These are phyloP conservation scores for Nigrospora osmanthi DNA, from an alignment of 2,329 filamentous ascomycete species.

Conservation along the genomic window DNA sequence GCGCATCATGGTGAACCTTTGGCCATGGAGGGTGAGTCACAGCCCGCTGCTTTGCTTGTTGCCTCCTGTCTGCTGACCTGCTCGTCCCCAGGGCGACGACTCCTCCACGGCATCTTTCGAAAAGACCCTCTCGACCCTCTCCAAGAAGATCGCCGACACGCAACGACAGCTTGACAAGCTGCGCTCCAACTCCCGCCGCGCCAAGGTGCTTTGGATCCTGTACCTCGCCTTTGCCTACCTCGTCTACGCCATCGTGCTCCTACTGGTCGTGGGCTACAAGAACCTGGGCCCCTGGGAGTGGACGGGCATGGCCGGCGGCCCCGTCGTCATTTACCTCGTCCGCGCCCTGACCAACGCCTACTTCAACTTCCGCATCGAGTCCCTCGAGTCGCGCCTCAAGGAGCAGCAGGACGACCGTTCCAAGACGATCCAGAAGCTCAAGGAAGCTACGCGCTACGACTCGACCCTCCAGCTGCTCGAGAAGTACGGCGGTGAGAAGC, in stretches of 20 bases:
- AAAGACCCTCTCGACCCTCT: conserved; percentile 76
- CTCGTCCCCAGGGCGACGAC: conserved; percentile 54
- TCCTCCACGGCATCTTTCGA: conserved; percentile 88
- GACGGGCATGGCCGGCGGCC: conserved; percentile 68
- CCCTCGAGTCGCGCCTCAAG: conserved; percentile 61
- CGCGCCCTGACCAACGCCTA: conserved; percentile 59
- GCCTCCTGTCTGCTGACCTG: not conserved
- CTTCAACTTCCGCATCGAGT: conserved; percentile 76
- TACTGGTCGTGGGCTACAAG: conserved; percentile 76
- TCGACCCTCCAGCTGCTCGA: conserved; percentile 88
- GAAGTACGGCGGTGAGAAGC: conserved; percentile 68
- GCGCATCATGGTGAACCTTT: conserved; percentile 68
- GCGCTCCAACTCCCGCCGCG: conserved; percentile 65
- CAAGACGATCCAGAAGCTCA: conserved; percentile 87
- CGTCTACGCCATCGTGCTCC: conserved; percentile 72
- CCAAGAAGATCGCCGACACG: conserved; percentile 71
- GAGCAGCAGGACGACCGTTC: conserved; percentile 71
- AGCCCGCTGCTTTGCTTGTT: not conserved
- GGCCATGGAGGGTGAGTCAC: conserved; percentile 68
- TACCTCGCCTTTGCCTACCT: conserved; percentile 90
- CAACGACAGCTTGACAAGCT: conserved; percentile 67
- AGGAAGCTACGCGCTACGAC: conserved; percentile 91
- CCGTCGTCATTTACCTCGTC: conserved; percentile 72
- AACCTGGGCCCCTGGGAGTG: conserved; percentile 74
- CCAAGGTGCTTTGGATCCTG: conserved; percentile 80